Evolutionary conservation across 306 rosid genomes (phyloP).

Genomic region (Senna siamea): DNA sequence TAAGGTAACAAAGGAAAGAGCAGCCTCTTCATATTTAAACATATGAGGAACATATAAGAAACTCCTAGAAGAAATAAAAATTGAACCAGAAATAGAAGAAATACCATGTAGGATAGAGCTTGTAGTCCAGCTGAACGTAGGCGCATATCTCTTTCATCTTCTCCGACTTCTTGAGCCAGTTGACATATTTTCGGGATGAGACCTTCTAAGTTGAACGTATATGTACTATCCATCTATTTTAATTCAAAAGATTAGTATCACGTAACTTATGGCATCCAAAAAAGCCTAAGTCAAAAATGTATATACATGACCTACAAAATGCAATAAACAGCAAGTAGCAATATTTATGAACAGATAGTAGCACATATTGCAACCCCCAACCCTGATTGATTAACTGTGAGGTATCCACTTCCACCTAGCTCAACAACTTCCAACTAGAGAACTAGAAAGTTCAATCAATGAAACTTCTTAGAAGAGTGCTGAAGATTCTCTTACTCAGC

Average conservation of each 20-base stretch:
- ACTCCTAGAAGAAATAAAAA: conserved; percentile 20
- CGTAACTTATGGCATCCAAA: conserved; percentile 22
- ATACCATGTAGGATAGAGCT: conserved; percentile 81
- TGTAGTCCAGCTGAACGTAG: conserved; percentile 87
- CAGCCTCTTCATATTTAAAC: conserved; percentile 6
- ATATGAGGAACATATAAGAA: conserved; percentile 6
- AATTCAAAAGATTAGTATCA: conserved; percentile 56
- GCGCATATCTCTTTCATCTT: conserved; percentile 58
- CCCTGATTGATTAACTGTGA: background rate
- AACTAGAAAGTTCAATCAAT: conserved; percentile 24
- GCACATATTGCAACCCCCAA: background rate
- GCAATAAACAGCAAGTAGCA: conserved; percentile 29
- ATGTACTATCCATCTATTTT: conserved; percentile 77
- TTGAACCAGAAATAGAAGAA: conserved; percentile 31
- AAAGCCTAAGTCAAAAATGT: background rate
- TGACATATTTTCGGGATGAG: conserved; percentile 87
- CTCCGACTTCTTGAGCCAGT: conserved; percentile 84
- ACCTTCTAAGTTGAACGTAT: conserved; percentile 94
- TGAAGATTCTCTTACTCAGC: conserved; percentile 21
- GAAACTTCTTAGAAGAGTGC: conserved; percentile 28
- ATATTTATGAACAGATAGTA: conserved; percentile 22
- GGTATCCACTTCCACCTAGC: conserved; percentile 30
- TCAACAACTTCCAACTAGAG: conserved; percentile 29
- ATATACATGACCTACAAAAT: conserved; percentile 16
- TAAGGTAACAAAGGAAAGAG: conserved; percentile 5